Conservation (phyloP, 2,329 filamentous ascomycete genomes). For the Pseudogymnoascus sp. region DNA sequence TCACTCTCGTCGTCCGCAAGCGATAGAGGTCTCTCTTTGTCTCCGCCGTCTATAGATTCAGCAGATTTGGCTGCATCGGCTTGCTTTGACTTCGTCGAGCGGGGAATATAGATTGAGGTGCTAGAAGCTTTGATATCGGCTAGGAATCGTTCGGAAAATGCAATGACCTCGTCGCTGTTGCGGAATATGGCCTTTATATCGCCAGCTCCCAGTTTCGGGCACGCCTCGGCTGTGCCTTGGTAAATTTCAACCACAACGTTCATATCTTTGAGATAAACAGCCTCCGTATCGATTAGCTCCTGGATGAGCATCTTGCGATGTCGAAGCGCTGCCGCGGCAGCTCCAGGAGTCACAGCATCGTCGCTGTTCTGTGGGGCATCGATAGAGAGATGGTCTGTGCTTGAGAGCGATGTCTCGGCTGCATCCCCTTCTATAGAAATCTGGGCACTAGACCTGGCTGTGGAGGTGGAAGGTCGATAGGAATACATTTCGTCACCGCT, state of each 20-base stretch:
- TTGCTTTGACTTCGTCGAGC: constrained; percentile 34
- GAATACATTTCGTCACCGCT: constrained; percentile 25
- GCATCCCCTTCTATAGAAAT: constrained; percentile 17
- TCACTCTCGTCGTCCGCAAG: neutral
- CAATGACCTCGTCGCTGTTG: constrained; percentile 84
- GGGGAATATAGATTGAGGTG: constrained; percentile 66
- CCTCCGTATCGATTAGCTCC: constrained; percentile 87
- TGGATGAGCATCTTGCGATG: constrained; percentile 80
- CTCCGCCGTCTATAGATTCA: constrained; percentile 16
- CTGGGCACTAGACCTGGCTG: constrained; percentile 25
- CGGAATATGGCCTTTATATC: constrained; percentile 88
- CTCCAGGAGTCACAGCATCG: constrained; percentile 37
- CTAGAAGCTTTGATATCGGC: constrained; percentile 73
- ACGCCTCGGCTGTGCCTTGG: constrained; percentile 80
- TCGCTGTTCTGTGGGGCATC: constrained; percentile 16
- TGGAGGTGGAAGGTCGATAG: constrained; percentile 22
- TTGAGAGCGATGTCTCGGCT: neutral
- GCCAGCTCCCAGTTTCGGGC: constrained; percentile 67
- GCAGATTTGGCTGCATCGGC: constrained; percentile 19
- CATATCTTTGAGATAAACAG: constrained; percentile 87
- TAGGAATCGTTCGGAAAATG: constrained; percentile 74
- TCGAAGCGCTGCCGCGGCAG: constrained; percentile 62
- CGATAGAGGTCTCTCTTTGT: neutral
- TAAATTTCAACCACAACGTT: constrained; percentile 97
- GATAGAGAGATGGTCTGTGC: constrained; percentile 9